Evolutionary conservation across 2,329 filamentous ascomycete species (phyloP), one percentile per base, ranked within the genome.

Genomic region (Diatrype stigma): DNA sequence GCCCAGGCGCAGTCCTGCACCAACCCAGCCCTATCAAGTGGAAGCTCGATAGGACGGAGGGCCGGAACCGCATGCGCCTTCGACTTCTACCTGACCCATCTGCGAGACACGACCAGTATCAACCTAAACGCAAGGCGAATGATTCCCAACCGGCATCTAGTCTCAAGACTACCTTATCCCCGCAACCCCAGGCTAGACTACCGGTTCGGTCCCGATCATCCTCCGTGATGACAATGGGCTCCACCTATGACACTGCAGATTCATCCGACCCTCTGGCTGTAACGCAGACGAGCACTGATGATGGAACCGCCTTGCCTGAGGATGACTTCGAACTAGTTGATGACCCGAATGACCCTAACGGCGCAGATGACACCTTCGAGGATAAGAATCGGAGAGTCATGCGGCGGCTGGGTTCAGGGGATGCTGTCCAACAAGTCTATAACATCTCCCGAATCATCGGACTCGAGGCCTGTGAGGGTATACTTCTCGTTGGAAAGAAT

Each of bases 321-420:
- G 94, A 97, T 44, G 95, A 95, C 58, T 99, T 96, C 64, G 94
- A 99, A 70, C 83, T 99, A 58, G 87, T 99, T 6, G 92, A 97
- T 53, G 93, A 96, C 54, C 92, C 93, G 0, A 91, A 91, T 61
- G 88, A 93, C 51, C 84, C 87, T 38, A 82, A 89, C 23, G 90
- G 94, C 44, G 77, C 72, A 1, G 82, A 85, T 14, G 84, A 87
- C 58, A 86, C 85, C 1, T 95, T 95, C 56, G 95, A 99, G 69
- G 95, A 99, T 69, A 97, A 96, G 74, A 97, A 99, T 63, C 83
- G 95, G 42, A 96, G 96, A 69, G 93, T 99, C 42, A 95, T 97
- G 90, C 83, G 94, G 47, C 93, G 90, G 56, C 77, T 99, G 11
- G 87, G 96, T 60, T 87, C 88, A 12, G 91, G 92, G 5, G 94